These are phyloP conservation scores for Eragrostis curvula DNA, from an alignment of 176 grass and related monocot species.

Conservation along the genomic window DNA sequence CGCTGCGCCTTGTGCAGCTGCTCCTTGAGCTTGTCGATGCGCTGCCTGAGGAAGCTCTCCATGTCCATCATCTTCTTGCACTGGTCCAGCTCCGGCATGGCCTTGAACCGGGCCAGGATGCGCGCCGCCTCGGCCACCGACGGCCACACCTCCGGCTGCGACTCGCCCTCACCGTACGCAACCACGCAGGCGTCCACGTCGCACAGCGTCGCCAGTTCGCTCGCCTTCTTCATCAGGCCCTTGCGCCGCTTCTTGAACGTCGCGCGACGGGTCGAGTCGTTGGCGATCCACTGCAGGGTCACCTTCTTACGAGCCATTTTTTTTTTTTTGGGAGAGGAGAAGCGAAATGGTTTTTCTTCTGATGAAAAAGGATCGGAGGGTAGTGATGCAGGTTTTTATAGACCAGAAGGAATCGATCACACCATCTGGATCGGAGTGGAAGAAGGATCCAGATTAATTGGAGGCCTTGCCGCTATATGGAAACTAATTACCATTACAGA, in stretches of 20 bases:
- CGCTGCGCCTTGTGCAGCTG: conserved; percentile 34
- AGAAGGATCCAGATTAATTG: too few relatives aligned
- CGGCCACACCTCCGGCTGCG: conserved; percentile 39
- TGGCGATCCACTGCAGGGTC: conserved; percentile 36
- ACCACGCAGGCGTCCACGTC: conserved; percentile 32
- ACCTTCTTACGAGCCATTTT: conserved; percentile 57
- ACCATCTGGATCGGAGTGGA: too few relatives aligned
- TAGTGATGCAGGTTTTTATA: too few relatives aligned
- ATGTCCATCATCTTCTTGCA: conserved; percentile 52
- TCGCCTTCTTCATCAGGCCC: conserved; percentile 53
- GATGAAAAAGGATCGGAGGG: too few relatives aligned
- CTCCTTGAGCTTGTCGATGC: conserved; percentile 34
- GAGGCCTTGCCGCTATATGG: too few relatives aligned
- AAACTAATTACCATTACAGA: too few relatives aligned
- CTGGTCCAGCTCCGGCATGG: conserved; percentile 42
- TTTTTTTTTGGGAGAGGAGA: too few relatives aligned
- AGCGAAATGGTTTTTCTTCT: too few relatives aligned
- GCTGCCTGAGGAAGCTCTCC: conserved; percentile 35
- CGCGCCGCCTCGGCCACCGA: neutral
- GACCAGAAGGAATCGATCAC: too few relatives aligned
- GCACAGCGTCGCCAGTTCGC: conserved; percentile 46
- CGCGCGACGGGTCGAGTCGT: conserved; percentile 29
- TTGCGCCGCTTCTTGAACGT: conserved; percentile 47
- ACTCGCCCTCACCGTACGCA: conserved; percentile 31
- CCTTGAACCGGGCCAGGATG: conserved; percentile 24